These are phyloP conservation scores for Penicillium tannophilum DNA, from an alignment of 495 filamentous ascomycete genomes.

Conservation along the genomic window DNA sequence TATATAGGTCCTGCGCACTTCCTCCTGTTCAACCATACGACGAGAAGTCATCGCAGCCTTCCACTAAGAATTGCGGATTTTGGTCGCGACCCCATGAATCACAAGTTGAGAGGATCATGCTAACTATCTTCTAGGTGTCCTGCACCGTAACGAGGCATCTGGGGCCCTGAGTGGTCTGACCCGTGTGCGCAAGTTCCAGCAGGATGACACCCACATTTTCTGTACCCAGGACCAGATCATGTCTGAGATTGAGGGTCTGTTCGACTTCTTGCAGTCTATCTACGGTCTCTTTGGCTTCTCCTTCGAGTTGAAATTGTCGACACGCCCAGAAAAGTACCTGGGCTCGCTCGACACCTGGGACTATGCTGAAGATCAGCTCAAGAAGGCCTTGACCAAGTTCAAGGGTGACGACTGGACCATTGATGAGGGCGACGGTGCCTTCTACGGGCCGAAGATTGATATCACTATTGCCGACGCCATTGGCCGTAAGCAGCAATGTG, in stretches of 20 bases:
- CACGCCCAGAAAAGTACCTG: conserved; percentile 88
- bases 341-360: conserved; percentile 89
- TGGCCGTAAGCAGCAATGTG: too few relatives aligned
- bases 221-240: conserved; percentile 80
- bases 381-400: conserved; percentile 77
- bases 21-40: too few relatives aligned
- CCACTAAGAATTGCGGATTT: conserved; percentile 57
- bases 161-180: conserved; percentile 90
- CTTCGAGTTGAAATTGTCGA: conserved; percentile 96
- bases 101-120: too few relatives aligned
- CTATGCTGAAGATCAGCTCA: conserved; percentile 77
- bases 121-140: conserved; percentile 65
- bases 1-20: too few relatives aligned
- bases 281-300: conserved; percentile 91
- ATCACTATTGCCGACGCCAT: too few relatives aligned
- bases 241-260: conserved; percentile 81
- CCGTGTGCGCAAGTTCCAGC: conserved; percentile 87
- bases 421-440: conserved; percentile 92
- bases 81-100: too few relatives aligned
- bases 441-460: conserved; percentile 96
- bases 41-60: too few relatives aligned
- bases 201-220: conserved; percentile 96
- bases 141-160: conserved; percentile 90
- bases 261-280: conserved; percentile 81
- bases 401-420: conserved; percentile 78